Base-by-base conservation (phyloP, 2,329 filamentous ascomycete species). In the Colletotrichum endophyticum region DNA sequence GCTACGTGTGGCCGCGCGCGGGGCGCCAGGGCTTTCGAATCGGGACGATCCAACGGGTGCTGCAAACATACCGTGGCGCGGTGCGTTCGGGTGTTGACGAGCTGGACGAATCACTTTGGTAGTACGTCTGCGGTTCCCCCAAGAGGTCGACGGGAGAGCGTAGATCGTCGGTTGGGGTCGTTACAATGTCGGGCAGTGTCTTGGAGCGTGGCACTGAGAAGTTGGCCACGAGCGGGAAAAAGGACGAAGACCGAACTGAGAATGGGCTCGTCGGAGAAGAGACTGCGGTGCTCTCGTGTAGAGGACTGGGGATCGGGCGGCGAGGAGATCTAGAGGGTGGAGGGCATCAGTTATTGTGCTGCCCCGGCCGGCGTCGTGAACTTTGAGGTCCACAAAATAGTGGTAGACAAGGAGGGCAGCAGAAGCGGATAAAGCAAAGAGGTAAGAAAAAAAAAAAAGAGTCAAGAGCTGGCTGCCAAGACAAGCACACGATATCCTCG, bases 221-320 rank as follows among this genome's bases (percentile, higher is more conserved):
- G 16, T 34, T 67, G 72, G 85, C 59, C 6, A 39, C 59, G 22
- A 34, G 57, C 15, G 74, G 44, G 28, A 76, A 76, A 59, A 76
- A 76, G 3, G 74, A 86, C 63, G 80, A 81, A 36, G 84, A 81
- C 44, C 76, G 76, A n/a, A 69, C 61, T 12, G 77, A 68, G 25
- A 75, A 78, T 8, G 86, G 85, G 78, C 85, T 88, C 68, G 86
- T 82, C 69, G 87, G 84, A 77, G 85, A 84, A 80, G 87, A 88
- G 66, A 86, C 82, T 71, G 85, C 84, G 73, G 83, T 87, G 73
- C 86, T 85, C 75, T 80, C 72, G 72, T 77, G 90, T 64, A 91
- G 84, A 78, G 89, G 89, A 80, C 89, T 91, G 61, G 89, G 88
- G 77, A 87, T 84, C 72, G 85, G 82, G 81, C 86, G 88, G 81